These are phyloP conservation scores for Acorus calamus DNA, from an alignment of 106 monocot genomes.

Conservation along the genomic window DNA sequence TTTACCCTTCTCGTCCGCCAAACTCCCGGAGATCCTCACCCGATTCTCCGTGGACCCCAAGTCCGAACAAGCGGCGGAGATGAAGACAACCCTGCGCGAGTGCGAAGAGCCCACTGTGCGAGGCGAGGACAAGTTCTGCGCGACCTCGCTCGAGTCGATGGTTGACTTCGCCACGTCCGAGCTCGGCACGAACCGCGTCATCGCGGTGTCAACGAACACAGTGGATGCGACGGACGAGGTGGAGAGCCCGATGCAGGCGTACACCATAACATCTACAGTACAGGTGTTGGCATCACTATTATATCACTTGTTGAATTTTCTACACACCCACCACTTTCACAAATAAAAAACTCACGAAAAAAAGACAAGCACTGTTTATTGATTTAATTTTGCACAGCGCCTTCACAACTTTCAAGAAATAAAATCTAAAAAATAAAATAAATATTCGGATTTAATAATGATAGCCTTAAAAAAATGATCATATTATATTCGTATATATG, in stretches of 20 bases:
- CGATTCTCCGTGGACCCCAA: constrained; percentile 27
- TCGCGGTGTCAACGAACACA: constrained; percentile 27
- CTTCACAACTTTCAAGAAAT: no score
- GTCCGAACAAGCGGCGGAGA: constrained; percentile 19
- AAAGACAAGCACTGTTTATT: no score
- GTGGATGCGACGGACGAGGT: constrained; percentile 6
- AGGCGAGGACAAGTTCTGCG: constrained; percentile 43
- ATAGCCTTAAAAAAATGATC: no score
- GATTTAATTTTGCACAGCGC: no score
- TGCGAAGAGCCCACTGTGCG: constrained; percentile 29
- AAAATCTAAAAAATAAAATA: no score
- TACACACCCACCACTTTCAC: no score
- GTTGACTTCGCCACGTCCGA: constrained; percentile 40
- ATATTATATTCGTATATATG: no score
- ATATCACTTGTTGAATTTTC: no score
- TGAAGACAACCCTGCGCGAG: constrained; percentile 23
- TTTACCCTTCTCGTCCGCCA: constrained; percentile 44
- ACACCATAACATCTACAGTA: constrained; percentile 10
- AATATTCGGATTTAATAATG: no score
- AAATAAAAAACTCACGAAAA: no score
- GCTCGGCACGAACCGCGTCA: constrained; percentile 24
- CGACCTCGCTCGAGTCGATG: constrained; percentile 80
- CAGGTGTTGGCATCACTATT: no score
- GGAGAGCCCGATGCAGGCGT: constrained; percentile 20
- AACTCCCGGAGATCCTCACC: constrained; percentile 29